A percentile compares a stretch with the other conserved stretches of the same genome.
These are phyloP conservation scores for Helminthosporium solani DNA, from an alignment of 2,329 filamentous ascomycete species.

Conservation along the genomic window DNA sequence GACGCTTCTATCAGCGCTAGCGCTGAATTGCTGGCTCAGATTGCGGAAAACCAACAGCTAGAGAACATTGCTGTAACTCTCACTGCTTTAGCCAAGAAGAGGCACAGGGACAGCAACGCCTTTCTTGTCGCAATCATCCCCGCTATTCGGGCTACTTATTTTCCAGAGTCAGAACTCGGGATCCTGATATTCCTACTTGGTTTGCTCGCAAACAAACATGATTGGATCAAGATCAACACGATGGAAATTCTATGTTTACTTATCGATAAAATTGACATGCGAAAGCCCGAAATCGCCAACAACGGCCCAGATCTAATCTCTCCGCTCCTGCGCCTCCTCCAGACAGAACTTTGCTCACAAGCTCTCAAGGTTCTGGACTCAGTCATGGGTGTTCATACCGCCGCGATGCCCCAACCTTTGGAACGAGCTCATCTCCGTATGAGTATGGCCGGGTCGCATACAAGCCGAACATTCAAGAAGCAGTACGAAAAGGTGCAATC, in stretches of 20 bases:
- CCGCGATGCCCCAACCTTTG: conserved; percentile 62
- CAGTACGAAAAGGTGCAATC: conserved; percentile 94
- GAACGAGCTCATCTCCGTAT: conserved; percentile 93
- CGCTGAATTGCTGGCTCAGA: conserved; percentile 68
- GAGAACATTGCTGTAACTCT: conserved; percentile 68
- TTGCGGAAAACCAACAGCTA: conserved; percentile 72
- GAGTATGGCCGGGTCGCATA: conserved; percentile 93
- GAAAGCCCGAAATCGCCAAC: conserved; percentile 80
- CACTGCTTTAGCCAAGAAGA: conserved; percentile 66
- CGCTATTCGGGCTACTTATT: conserved; percentile 74
- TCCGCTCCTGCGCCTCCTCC: conserved; percentile 80
- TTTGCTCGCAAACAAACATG: conserved; percentile 80
- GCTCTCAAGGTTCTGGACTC: conserved; percentile 89
- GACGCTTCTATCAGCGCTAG: conserved; percentile 55
- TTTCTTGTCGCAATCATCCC: conserved; percentile 74
- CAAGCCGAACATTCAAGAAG: conserved; percentile 76
- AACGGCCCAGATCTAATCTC: conserved; percentile 96
- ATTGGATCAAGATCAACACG: conserved; percentile 89
- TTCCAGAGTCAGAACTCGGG: conserved; percentile 78
- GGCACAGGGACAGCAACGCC: conserved; percentile 68
- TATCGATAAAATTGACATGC: conserved; percentile 90
- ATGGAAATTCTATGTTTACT: conserved; percentile 86
- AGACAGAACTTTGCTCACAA: conserved; percentile 91
- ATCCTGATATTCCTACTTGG: conserved; percentile 90
- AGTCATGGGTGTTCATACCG: conserved; percentile 91